Base-by-base conservation (phyloP, 2,329 filamentous ascomycete genomes). In the Canariomyces notabilis region DNA sequence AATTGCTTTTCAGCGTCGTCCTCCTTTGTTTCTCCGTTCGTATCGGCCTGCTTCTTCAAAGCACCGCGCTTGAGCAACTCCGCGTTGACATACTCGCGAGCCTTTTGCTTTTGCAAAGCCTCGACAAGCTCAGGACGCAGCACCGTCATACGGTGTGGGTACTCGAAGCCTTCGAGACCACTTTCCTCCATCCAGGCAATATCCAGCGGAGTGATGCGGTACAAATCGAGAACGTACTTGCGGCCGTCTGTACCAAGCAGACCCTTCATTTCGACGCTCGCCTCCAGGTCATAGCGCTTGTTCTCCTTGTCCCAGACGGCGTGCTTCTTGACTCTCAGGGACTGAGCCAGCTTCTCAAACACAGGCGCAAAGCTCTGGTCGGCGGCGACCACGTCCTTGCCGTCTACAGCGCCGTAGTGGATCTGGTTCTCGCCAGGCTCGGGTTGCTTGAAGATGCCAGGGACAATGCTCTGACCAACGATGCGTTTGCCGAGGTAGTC, bases 351-450 rank as follows among this genome's bases (percentile, higher is more conserved):
- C 71, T 94, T 89, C 62, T 88, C 82, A 60, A 98, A 98, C 8
- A 88, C 77, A 21, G 85, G 73, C 1, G 82, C 81, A 59, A 98
- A 98, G 16, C 83, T 82, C 62, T 94, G 84, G 61, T 97, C 89
- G 11, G 88, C 86, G 1, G 93, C 90, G 42, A 98, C 88, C 20
- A 95, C 80, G 56, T 98, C 93, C 69, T 95, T 95, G 56, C 94
- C 93, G 64, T 98, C 93, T 23, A 97, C 93, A 56, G 91, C 93
- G 63, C 93, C 93, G 62, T 98, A 98, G 65, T 98, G 93, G 58
- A 98, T 97, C 67, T 97, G 93, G 68, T 95, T 93, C 78, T 98
- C 93, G 42, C 90, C 93, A 22, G 90, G 89, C 61, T 97, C 93
- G 29, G 91, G 83, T 71, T 97, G 93, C 74, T 96, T 97, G 78